phyloP scores from a whole-genome alignment of 208 protist genomes.

The Acanthamoeba royreba region DNA sequence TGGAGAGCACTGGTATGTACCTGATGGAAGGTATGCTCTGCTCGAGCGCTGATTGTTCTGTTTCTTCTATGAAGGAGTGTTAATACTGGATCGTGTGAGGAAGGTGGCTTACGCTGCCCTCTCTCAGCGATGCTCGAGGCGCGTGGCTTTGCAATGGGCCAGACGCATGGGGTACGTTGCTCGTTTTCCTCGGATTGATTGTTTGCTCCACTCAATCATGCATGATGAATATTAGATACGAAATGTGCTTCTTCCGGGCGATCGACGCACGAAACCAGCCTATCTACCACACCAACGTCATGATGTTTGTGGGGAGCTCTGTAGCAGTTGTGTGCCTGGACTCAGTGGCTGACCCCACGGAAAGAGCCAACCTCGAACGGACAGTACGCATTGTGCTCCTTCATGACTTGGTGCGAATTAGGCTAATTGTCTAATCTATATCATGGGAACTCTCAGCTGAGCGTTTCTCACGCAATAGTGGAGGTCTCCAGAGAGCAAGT shows the following conservation, averaged over 20 bases:
- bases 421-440: no score
- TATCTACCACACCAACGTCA: constrained; percentile 81
- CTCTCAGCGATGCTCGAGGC: constrained; percentile 21
- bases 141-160: constrained; percentile 55
- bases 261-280: constrained; percentile 49
- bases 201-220: not conserved
- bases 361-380: constrained; percentile 16
- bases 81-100: not conserved
- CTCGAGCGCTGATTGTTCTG: not conserved
- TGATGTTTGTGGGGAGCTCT: constrained; percentile 69
- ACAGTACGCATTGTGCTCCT: not conserved
- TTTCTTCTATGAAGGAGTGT: not conserved
- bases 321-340: constrained; percentile 61
- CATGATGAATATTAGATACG: not conserved
- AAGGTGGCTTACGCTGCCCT: constrained; percentile 50
- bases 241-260: constrained; percentile 59
- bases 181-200: not conserved
- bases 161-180: not conserved
- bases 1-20: constrained; percentile 48
- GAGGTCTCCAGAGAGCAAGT: constrained; percentile 69
- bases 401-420: no score
- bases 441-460: not conserved
- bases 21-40: not conserved
- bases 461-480: constrained; percentile 57
- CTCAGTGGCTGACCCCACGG: not conserved